These are phyloP conservation scores for Globisporangium paddicum DNA, from an alignment of 352 stramenopile species.

Conservation along the genomic window DNA sequence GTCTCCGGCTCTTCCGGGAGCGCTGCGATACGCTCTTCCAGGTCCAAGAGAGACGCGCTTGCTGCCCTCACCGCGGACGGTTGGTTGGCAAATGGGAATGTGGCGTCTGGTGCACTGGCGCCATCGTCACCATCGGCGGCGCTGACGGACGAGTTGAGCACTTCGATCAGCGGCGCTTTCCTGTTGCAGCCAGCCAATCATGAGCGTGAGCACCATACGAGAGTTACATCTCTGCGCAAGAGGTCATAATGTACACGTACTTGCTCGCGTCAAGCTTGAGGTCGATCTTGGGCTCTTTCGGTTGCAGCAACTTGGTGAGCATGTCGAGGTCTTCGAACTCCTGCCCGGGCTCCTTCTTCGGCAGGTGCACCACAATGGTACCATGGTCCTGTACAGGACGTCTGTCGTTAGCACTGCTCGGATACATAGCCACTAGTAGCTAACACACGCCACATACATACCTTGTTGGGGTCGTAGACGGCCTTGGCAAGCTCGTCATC, in stretches of 20 bases:
- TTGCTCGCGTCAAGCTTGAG: conserved; percentile 22
- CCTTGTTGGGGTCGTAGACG: conserved; percentile 89
- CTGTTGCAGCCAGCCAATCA: conserved; percentile 8
- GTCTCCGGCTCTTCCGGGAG: conserved; percentile 14
- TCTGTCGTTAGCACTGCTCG: not conserved
- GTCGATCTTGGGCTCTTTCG: conserved; percentile 38
- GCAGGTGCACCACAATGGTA: conserved; percentile 89
- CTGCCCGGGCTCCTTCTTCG: conserved; percentile 83
- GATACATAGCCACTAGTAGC: not conserved
- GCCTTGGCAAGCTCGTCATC: conserved; percentile 89
- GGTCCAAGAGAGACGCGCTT: conserved; percentile 43
- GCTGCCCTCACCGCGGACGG: conserved; percentile 2
- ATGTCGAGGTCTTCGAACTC: conserved; percentile 93
- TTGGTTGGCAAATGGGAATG: not conserved
- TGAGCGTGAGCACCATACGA: conserved; percentile 2
- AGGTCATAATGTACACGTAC: conserved; percentile 30
- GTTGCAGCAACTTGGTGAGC: conserved; percentile 88
- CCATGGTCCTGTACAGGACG: conserved; percentile 73
- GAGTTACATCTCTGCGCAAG: too few relatives aligned
- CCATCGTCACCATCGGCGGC: conserved; percentile 15
- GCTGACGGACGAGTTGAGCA: conserved; percentile 43
- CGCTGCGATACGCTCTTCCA: conserved; percentile 39
- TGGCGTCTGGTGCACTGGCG: not conserved
- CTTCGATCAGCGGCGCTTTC: conserved; percentile 75
- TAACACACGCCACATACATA: conserved; percentile 12